A percentile compares a stretch with the other conserved stretches of the same genome.
These are phyloP conservation scores for Talaromyces thailandensis DNA, from an alignment of 495 filamentous ascomycete species.

Conservation along the genomic window DNA sequence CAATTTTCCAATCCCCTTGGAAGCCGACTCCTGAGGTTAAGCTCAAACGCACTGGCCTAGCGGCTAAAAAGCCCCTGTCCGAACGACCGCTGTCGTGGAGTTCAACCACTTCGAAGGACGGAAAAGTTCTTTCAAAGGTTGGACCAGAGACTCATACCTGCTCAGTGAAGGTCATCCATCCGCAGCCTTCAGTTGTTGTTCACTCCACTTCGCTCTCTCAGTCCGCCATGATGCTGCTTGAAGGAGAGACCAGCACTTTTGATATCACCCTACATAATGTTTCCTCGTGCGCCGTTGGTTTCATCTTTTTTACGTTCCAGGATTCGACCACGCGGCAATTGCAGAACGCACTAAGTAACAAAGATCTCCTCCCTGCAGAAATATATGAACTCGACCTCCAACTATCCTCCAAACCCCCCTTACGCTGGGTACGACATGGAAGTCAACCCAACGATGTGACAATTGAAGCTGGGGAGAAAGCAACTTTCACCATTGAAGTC, in stretches of 20 bases:
- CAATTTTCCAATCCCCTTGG: constrained; percentile 73
- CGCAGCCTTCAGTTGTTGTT: constrained; percentile 68
- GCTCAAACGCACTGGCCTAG: constrained; percentile 62
- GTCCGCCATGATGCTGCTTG: constrained; percentile 81
- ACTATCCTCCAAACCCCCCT: constrained; percentile 61
- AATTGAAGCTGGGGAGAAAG: constrained; percentile 60
- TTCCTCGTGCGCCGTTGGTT: constrained; percentile 69
- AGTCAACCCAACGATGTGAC: constrained; percentile 35
- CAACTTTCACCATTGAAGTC: constrained; percentile 74
- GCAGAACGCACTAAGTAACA: constrained; percentile 63
- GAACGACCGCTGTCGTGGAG: constrained; percentile 49
- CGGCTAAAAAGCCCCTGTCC: constrained; percentile 42
- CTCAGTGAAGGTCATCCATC: constrained; percentile 60
- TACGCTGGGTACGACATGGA: constrained; percentile 51
- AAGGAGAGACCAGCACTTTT: constrained; percentile 74
- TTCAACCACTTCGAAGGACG: constrained; percentile 39
- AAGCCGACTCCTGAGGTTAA: constrained; percentile 60
- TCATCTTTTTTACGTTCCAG: constrained; percentile 78
- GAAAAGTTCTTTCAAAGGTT: constrained; percentile 26
- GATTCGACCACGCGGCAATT: constrained; percentile 76
- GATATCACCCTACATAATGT: constrained; percentile 72
- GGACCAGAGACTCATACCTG: constrained; percentile 26
- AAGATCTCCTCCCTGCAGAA: constrained; percentile 66
- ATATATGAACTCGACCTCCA: constrained; percentile 79
- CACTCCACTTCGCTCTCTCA: constrained; percentile 72